Evolutionary conservation across 164 flowering plant genomes (phyloP).

Genomic region (Pachysandra terminalis): DNA sequence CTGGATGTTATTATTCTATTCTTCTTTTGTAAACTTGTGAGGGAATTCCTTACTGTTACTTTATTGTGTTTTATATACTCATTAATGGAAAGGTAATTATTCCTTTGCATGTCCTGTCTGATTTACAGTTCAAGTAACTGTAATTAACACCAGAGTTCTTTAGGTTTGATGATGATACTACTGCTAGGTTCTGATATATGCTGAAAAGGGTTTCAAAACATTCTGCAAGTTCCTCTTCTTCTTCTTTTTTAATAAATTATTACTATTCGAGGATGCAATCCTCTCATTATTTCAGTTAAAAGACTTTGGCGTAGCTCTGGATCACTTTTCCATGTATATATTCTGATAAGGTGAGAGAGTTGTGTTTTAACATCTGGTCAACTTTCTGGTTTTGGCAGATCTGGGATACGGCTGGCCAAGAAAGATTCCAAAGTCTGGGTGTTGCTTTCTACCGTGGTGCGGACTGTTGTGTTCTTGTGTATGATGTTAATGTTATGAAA

Average conservation of each 20-base stretch:
- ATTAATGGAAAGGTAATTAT: not conserved
- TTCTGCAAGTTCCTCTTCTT: too few species aligned
- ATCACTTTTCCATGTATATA: too few species aligned
- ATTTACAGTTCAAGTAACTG: not conserved
- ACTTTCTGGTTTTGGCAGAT: constrained; percentile 42
- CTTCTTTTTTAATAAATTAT: too few species aligned
- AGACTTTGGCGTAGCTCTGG: too few species aligned
- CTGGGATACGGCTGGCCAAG: constrained; percentile 98
- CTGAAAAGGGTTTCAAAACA: too few species aligned
- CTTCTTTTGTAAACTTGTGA: not conserved
- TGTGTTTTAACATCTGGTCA: not conserved
- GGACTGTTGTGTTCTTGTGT: constrained; percentile 96
- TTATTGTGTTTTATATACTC: not conserved
- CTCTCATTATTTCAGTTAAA: too few species aligned
- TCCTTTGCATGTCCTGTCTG: not conserved
- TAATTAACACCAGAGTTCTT: too few species aligned
- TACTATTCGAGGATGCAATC: too few species aligned
- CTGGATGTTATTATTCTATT: not conserved
- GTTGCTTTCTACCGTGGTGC: constrained; percentile 98
- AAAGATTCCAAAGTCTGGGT: constrained; percentile 92
- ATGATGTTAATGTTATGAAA: constrained; percentile 87
- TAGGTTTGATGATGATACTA: too few species aligned
- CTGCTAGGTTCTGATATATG: too few species aligned
- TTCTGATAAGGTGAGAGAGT: not conserved
- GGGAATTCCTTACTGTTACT: not conserved